Evolutionary conservation across 768 basidiomycete species (phyloP).

Genomic region (Filobasidium wieringae): DNA sequence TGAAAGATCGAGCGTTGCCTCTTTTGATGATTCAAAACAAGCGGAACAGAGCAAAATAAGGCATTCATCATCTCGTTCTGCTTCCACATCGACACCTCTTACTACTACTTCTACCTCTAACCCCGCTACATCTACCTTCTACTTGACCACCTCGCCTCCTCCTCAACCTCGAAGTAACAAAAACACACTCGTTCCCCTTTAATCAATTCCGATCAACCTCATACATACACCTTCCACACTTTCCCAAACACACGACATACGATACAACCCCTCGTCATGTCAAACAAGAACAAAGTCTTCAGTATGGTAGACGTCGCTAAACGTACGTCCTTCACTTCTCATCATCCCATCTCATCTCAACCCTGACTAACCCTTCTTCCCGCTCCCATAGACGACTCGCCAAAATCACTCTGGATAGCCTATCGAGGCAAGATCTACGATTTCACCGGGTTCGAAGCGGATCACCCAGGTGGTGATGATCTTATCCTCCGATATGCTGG

Average conservation of each 20-base stretch:
- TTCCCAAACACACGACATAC: not conserved
- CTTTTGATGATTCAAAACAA: too few species aligned
- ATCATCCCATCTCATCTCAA: too few species aligned
- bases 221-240: not conserved
- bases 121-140: too few species aligned
- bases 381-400: constrained; percentile 1
- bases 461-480: constrained; percentile 94
- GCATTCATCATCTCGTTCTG: too few species aligned
- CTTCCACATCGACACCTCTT: too few species aligned
- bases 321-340: constrained; percentile 13
- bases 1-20: too few species aligned
- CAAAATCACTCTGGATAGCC: constrained; percentile 65
- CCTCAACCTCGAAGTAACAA: not conserved
- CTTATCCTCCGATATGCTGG: constrained; percentile 71
- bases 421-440: constrained; percentile 78
- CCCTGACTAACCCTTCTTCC: not conserved
- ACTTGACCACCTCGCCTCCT: too few species aligned
- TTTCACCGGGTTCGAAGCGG: constrained; percentile 65
- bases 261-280: not conserved
- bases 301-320: constrained; percentile 23
- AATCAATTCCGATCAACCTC: not conserved
- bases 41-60: too few species aligned
- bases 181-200: not conserved
- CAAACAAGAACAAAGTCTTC: not conserved
- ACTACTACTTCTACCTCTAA: too few species aligned